Evolutionary conservation across 1,284 basidiomycete genomes (phyloP).

Genomic region (Ceratobasidium theobromae): DNA sequence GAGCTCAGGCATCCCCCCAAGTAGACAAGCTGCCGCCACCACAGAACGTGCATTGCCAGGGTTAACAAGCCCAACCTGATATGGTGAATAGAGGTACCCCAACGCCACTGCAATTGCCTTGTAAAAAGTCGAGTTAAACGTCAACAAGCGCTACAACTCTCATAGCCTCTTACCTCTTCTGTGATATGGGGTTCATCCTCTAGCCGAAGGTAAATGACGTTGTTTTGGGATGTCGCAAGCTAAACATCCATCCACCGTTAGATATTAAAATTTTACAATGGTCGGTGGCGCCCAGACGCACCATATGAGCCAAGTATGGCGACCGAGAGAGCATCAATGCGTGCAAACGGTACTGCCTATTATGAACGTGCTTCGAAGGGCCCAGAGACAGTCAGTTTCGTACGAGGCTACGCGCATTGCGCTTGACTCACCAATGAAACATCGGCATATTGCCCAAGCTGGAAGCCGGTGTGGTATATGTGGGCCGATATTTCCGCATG

Average conservation of each 20-base stretch:
- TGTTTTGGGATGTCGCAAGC: conserved; percentile 60
- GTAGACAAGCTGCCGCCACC: conserved; percentile 75
- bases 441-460: conserved; percentile 78
- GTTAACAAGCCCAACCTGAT: conserved; percentile 65
- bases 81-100: conserved; percentile 75
- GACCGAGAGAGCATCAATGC: conserved; percentile 82
- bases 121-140: conserved; percentile 28
- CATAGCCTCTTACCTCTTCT: conserved; percentile 61
- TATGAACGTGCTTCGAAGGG: conserved; percentile 63
- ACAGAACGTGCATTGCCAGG: conserved; percentile 78
- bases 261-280: neutral
- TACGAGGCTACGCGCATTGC: conserved; percentile 33
- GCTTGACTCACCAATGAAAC: conserved; percentile 62
- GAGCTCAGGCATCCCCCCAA: conserved; percentile 83
- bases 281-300: conserved; percentile 46
- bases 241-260: conserved; percentile 27
- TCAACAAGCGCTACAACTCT: conserved; percentile 34
- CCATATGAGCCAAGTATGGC: conserved; percentile 79
- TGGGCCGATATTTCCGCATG: conserved; percentile 44
- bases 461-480: conserved; percentile 74
- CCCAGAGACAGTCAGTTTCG: conserved; percentile 32
- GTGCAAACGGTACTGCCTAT: conserved; percentile 72
- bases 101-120: conserved; percentile 78
- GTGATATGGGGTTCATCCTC: conserved; percentile 76
- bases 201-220: conserved; percentile 70